phyloP scores from a whole-genome alignment of 192 early-diverging fungal species.

The Funneliformis geosporum region DNA sequence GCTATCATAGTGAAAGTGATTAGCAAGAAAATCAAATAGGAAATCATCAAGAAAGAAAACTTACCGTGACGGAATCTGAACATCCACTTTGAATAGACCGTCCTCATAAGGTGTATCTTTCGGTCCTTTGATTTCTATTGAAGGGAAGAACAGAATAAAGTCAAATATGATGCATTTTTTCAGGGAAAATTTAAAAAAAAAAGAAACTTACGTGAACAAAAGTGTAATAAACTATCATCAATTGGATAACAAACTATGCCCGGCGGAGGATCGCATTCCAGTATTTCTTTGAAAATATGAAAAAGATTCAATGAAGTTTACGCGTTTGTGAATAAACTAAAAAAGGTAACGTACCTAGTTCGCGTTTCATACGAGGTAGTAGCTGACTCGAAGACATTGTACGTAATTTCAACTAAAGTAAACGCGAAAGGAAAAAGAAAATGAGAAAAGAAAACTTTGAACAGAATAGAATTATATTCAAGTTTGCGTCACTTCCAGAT shows the following conservation, averaged over 20 bases:
- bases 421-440: background rate
- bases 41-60: background rate
- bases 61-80: slow-evolving; percentile 55
- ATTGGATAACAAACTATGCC: slow-evolving; percentile 65
- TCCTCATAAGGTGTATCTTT: slow-evolving; percentile 65
- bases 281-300: background rate
- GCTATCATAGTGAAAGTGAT: slow-evolving; percentile 28
- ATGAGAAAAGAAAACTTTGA: background rate
- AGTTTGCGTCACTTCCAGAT: too few relatives aligned
- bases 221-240: slow-evolving; percentile 56
- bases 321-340: background rate
- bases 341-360: background rate
- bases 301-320: background rate
- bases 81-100: slow-evolving; percentile 65
- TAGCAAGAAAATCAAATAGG: background rate
- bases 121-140: slow-evolving; percentile 58
- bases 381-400: slow-evolving; percentile 18
- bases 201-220: slow-evolving; percentile 54
- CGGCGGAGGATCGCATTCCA: slow-evolving; percentile 46
- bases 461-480: too few relatives aligned
- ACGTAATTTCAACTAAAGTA: background rate
- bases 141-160: background rate
- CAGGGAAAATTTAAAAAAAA: background rate
- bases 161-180: background rate
- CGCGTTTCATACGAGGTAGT: slow-evolving; percentile 30